Percentiles rank a stretch among this genome's conserved stretches.
Evolutionary conservation across 257 asterid species (phyloP).

Genomic region (Oldenlandia corymbosa): DNA sequence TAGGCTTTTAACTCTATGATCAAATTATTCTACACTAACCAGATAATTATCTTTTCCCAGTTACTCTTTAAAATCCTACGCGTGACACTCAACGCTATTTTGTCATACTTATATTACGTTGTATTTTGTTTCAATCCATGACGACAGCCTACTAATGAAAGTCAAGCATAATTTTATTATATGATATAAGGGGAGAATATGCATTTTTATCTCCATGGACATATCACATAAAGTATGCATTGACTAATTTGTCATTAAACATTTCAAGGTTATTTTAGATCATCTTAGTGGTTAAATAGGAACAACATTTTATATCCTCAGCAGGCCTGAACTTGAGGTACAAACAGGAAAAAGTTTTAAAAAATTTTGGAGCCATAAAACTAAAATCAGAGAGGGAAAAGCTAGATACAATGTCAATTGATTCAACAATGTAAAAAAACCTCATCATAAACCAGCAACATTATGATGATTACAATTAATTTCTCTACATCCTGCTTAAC

Average conservation of each 20-base stretch:
- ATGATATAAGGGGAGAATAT: not conserved
- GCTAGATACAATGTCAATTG: not conserved
- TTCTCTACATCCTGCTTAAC: slow-evolving; percentile 3
- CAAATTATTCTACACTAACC: not conserved
- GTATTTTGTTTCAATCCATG: not conserved
- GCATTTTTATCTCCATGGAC: not conserved
- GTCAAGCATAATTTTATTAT: not conserved
- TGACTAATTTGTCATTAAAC: not conserved
- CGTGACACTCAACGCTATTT: not conserved
- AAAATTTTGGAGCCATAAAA: not conserved
- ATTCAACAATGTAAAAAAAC: not conserved
- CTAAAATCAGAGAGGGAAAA: not conserved
- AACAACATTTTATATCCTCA: not conserved
- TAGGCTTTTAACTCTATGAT: too few species aligned
- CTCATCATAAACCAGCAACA: not conserved
- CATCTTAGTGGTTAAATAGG: not conserved
- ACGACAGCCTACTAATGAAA: not conserved
- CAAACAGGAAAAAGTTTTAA: not conserved
- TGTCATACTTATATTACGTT: not conserved
- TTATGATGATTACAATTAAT: not conserved
- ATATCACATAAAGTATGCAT: not conserved
- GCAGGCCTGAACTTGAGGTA: not conserved
- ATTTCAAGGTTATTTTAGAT: not conserved
- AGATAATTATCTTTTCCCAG: not conserved
- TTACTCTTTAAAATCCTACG: not conserved